phyloP scores from a whole-genome alignment of 2,329 filamentous ascomycete species.

The Xylariales sp. region DNA sequence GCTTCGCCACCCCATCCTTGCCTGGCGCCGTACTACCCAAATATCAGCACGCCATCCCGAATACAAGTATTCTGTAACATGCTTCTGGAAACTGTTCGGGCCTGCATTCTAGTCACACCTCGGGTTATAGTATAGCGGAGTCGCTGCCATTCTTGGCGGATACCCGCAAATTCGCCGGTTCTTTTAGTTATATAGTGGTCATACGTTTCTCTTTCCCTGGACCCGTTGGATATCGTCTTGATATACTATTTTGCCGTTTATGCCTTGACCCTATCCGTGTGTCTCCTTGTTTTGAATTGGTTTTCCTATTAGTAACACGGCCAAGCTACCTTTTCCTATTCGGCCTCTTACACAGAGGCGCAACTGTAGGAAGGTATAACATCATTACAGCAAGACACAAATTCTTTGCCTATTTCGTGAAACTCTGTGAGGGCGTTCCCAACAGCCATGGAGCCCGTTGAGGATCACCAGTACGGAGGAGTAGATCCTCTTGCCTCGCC shows the following conservation, averaged over 20 bases:
- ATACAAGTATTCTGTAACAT: conserved; percentile 19
- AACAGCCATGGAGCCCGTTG: conserved; percentile 46
- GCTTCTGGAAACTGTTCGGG: conserved; percentile 17
- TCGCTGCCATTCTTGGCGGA: conserved; percentile 29
- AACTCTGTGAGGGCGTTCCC: conserved; percentile 34
- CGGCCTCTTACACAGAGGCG: conserved; percentile 2
- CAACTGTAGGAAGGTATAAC: background rate
- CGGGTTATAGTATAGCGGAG: conserved; percentile 30
- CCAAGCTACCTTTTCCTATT: background rate
- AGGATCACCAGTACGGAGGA: conserved; percentile 46
- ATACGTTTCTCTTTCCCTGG: conserved; percentile 30
- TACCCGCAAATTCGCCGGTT: conserved; percentile 29
- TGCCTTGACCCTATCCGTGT: conserved; percentile 3
- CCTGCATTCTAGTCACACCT: conserved; percentile 19
- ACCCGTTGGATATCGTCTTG: conserved; percentile 10
- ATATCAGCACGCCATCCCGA: conserved; percentile 19
- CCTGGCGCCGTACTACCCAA: conserved; percentile 21
- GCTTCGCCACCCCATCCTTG: conserved; percentile 23
- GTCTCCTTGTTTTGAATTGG: background rate
- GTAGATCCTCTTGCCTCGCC: conserved; percentile 53
- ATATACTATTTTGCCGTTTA: conserved; percentile 19
- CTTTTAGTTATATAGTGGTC: conserved; percentile 34
- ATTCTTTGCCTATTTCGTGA: background rate
- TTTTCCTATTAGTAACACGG: conserved; percentile 22
- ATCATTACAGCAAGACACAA: conserved; percentile 19